phyloP scores from a whole-genome alignment of 768 basidiomycete genomes.

The Psilocybe sp. region DNA sequence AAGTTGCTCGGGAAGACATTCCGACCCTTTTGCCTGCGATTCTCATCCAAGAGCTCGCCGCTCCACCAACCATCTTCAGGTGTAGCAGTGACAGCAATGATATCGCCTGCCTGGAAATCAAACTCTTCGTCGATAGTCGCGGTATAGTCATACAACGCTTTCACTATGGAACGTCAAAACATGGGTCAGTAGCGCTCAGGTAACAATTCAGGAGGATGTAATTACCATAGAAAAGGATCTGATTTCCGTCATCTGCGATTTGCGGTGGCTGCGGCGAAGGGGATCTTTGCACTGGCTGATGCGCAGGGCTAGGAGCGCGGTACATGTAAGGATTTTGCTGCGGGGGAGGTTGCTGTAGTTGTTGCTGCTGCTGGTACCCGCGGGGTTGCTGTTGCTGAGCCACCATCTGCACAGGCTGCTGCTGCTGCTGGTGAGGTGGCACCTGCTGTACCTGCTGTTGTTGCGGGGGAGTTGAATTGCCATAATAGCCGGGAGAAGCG shows the following conservation, averaged over 20 bases:
- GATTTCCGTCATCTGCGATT: slow-evolving; percentile 77
- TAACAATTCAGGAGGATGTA: slow-evolving; percentile 25
- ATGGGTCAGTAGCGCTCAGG: background rate
- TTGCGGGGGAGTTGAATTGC: slow-evolving; percentile 25
- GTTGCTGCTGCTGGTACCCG: slow-evolving; percentile 27
- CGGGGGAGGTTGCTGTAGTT: slow-evolving; percentile 15
- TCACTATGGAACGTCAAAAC: slow-evolving; percentile 45
- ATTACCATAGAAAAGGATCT: slow-evolving; percentile 91
- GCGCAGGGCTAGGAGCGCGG: slow-evolving; percentile 39
- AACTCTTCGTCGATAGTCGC: slow-evolving; percentile 92
- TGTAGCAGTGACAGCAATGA: slow-evolving; percentile 91
- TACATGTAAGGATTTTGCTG: slow-evolving; percentile 32
- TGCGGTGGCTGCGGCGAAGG: slow-evolving; percentile 42
- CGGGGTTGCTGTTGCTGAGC: slow-evolving; percentile 20
- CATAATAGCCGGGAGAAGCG: slow-evolving; percentile 27
- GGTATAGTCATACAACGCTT: slow-evolving; percentile 84
- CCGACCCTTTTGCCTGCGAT: slow-evolving; percentile 63
- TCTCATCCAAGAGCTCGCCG: slow-evolving; percentile 80
- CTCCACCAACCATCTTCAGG: slow-evolving; percentile 99
- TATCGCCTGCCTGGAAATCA: slow-evolving; percentile 92
- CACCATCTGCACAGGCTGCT: slow-evolving; percentile 18
- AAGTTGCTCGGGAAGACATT: slow-evolving; percentile 90
- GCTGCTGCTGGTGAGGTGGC: slow-evolving; percentile 17
- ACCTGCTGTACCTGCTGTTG: slow-evolving; percentile 19
- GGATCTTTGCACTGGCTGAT: slow-evolving; percentile 30